A percentile compares a stretch with the other conserved stretches of the same genome.
These are phyloP conservation scores for Xylaria bambusicola DNA, from an alignment of 495 filamentous ascomycete genomes.

Conservation along the genomic window DNA sequence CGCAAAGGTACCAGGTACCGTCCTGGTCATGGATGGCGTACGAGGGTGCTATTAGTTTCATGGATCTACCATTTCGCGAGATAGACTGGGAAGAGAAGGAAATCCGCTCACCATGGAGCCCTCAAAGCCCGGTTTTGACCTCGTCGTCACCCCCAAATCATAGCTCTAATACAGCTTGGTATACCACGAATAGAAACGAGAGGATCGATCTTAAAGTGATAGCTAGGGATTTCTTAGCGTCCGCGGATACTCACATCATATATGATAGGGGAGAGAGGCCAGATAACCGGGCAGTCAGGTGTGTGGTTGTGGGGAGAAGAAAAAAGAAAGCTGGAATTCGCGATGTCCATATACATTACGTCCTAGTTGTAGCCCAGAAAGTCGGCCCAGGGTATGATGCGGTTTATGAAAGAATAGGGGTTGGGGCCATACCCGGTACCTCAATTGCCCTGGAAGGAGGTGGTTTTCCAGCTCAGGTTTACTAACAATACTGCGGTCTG, in stretches of 20 bases:
- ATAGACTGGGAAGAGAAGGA: constrained; percentile 27
- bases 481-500: no score
- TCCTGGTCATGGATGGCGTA: constrained; percentile 39
- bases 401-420: constrained; percentile 7
- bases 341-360: constrained; percentile 12
- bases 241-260: constrained; percentile 6
- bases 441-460: constrained; percentile 20
- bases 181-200: not conserved
- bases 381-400: not conserved
- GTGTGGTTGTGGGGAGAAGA: constrained; percentile 15
- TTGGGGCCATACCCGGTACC: constrained; percentile 9
- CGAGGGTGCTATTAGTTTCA: constrained; percentile 26
- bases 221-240: not conserved
- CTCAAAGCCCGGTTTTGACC: not conserved
- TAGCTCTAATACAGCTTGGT: not conserved
- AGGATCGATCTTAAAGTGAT: not conserved
- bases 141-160: not conserved
- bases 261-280: constrained; percentile 11
- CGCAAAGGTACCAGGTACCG: constrained; percentile 11
- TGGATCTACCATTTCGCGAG: constrained; percentile 18
- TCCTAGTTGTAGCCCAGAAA: constrained; percentile 15
- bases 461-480: not conserved
- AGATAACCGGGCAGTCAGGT: not conserved
- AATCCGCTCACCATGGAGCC: constrained; percentile 8
- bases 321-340: not conserved